phyloP scores from a whole-genome alignment of 768 basidiomycete species.

The Krasilnikovozyma curviuscula region DNA sequence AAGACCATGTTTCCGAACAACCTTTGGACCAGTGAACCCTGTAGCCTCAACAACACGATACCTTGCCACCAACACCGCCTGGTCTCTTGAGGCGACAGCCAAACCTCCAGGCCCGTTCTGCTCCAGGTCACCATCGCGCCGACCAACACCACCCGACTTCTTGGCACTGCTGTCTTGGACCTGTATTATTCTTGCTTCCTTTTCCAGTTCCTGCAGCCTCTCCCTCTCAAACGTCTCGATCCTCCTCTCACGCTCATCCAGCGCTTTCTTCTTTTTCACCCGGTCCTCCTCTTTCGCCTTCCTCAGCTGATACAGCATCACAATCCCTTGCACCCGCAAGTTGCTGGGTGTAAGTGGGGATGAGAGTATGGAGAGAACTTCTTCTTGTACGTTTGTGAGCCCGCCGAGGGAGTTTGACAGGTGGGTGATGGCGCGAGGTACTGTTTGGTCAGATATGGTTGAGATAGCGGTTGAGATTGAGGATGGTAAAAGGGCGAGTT shows the following conservation, averaged over 20 bases:
- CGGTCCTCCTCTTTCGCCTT: conserved; percentile 3
- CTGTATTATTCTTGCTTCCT: neutral
- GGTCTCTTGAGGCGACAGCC: no score
- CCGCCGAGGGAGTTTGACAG: conserved; percentile 4
- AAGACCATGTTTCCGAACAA: conserved; percentile 1
- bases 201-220: neutral
- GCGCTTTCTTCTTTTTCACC: neutral
- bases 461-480: no score
- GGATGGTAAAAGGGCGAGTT: no score
- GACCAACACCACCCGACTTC: neutral
- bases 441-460: neutral
- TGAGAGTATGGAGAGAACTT: conserved; percentile 9
- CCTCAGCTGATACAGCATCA: conserved; percentile 1
- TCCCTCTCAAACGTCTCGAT: neutral
- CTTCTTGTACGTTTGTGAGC: conserved; percentile 2
- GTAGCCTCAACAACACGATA: neutral
- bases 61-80: no score
- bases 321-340: conserved; percentile 1
- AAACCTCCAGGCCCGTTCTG: no score
- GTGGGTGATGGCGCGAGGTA: conserved; percentile 5
- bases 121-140: no score
- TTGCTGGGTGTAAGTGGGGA: conserved; percentile 4
- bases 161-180: neutral
- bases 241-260: neutral
- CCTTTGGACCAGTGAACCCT: neutral